phyloP scores from a whole-genome alignment of 1,284 basidiomycete genomes.

The Vanrija humicola region DNA sequence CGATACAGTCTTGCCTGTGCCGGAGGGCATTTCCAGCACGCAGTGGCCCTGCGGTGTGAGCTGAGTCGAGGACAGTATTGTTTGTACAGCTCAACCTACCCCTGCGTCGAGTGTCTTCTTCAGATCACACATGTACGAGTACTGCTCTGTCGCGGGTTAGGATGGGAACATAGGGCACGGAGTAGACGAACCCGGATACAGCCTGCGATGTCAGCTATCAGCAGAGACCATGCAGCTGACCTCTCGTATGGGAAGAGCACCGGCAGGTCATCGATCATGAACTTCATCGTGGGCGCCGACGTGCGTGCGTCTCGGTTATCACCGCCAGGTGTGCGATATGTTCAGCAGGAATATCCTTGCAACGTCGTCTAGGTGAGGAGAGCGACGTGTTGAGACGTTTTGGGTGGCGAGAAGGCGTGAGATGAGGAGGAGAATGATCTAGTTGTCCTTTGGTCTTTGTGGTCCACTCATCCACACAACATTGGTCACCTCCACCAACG shows the following conservation, averaged over 20 bases:
- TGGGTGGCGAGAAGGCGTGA: neutral
- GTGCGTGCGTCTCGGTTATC: no score
- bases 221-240: constrained; percentile 18
- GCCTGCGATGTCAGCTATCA: constrained; percentile 17
- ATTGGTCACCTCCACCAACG: neutral
- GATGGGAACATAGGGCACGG: constrained; percentile 5
- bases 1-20: constrained; percentile 98
- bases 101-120: constrained; percentile 93
- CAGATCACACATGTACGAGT: constrained; percentile 98
- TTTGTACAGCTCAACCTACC: constrained; percentile 38
- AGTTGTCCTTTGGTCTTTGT: neutral
- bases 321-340: no score
- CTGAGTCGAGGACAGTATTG: no score
- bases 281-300: constrained; percentile 66
- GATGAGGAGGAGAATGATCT: neutral
- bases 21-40: constrained; percentile 99
- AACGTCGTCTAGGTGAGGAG: neutral
- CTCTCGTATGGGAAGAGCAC: constrained; percentile 84
- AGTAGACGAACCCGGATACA: constrained; percentile 35
- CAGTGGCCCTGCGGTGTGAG: constrained; percentile 75
- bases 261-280: constrained; percentile 90
- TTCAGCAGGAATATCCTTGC: neutral
- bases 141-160: constrained; percentile 67
- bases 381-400: no score
- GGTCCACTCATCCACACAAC: neutral